Conservation (phyloP, 768 basidiomycete species). For the Boletus tylopilopsis region DNA sequence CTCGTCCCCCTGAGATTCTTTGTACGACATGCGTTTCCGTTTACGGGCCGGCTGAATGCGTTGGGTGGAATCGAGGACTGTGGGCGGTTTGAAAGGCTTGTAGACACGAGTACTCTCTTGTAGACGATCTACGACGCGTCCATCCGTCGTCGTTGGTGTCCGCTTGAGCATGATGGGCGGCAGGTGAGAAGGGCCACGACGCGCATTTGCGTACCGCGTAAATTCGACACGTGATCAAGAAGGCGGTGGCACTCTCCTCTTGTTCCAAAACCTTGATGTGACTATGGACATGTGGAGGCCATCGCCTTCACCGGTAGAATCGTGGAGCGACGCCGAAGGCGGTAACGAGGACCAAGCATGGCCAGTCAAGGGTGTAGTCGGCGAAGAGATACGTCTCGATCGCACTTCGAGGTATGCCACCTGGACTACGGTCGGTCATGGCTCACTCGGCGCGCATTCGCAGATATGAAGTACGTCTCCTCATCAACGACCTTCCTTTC, state of each 20-base stretch:
- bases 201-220: constrained; percentile 14
- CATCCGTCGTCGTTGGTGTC: constrained; percentile 65
- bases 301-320: constrained; percentile 29
- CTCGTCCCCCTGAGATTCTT: constrained; percentile 57
- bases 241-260: too few species aligned
- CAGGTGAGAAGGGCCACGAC: neutral
- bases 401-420: constrained; percentile 24
- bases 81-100: constrained; percentile 80
- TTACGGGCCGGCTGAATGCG: constrained; percentile 71
- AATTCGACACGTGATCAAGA: constrained; percentile 24
- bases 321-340: constrained; percentile 31
- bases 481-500: neutral
- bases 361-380: constrained; percentile 28
- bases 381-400: constrained; percentile 30
- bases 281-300: constrained; percentile 22
- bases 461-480: constrained; percentile 31
- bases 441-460: constrained; percentile 5
- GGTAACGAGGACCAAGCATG: constrained; percentile 30
- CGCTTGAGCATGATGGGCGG: constrained; percentile 65
- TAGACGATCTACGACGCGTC: constrained; percentile 61
- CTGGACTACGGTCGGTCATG: neutral
- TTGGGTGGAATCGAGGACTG: constrained; percentile 40
- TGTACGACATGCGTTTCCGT: constrained; percentile 86
- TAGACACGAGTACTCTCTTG: constrained; percentile 70
- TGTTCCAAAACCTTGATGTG: neutral